These are phyloP conservation scores for Trichoderma harzianum DNA, from an alignment of 2,329 filamentous ascomycete species.

Conservation along the genomic window DNA sequence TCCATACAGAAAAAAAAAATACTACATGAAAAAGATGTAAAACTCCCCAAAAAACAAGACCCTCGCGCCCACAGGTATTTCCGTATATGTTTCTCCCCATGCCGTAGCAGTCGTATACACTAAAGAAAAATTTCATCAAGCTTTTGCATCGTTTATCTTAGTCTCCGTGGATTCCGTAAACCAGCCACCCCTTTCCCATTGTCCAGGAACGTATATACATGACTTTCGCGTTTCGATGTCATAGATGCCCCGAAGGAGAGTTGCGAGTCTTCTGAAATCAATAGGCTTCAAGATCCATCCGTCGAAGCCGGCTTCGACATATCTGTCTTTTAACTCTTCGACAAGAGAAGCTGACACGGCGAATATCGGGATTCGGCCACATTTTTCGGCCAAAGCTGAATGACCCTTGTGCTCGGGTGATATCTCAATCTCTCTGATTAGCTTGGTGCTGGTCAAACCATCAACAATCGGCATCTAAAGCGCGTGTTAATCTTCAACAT, in stretches of 20 bases:
- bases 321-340: slow-evolving; percentile 65
- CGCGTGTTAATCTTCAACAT: not conserved
- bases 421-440: slow-evolving; percentile 74
- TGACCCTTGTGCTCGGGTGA: slow-evolving; percentile 44
- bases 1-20: not conserved
- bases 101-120: not conserved
- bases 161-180: slow-evolving; percentile 42
- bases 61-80: not conserved
- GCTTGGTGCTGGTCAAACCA: slow-evolving; percentile 75
- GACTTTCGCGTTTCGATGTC: slow-evolving; percentile 54
- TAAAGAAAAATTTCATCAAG: not conserved
- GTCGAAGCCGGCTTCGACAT: slow-evolving; percentile 78
- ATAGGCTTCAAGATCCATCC: slow-evolving; percentile 90
- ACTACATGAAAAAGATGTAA: not conserved
- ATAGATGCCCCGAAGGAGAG: slow-evolving; percentile 66
- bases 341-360: slow-evolving; percentile 80
- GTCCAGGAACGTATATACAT: slow-evolving; percentile 66
- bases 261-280: slow-evolving; percentile 70
- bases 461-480: slow-evolving; percentile 92
- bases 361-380: slow-evolving; percentile 74
- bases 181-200: slow-evolving; percentile 88
- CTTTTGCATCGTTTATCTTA: not conserved
- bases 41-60: not conserved
- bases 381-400: slow-evolving; percentile 56
- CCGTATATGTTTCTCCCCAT: not conserved